Evolutionary conservation across 1,139 yeast genomes (phyloP), one percentile per base, ranked within the genome.

Genomic region (Lodderomyces elongisporus): DNA sequence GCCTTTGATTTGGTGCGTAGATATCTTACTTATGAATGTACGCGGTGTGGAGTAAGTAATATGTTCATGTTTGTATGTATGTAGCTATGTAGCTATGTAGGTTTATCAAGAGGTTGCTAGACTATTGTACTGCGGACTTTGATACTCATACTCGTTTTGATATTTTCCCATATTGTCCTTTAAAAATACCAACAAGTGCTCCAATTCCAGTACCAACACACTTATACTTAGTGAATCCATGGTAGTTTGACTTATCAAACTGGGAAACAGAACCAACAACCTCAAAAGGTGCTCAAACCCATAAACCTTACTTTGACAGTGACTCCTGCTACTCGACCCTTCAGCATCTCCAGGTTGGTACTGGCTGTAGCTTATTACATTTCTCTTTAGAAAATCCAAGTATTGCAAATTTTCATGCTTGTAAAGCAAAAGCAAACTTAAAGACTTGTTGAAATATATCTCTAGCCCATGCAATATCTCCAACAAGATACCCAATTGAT

Each of bases 371-470:
- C 64, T 56, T 4, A 42, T 45, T 2, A 39, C 32, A 13, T 53
- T 45, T 9, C 51, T 50, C 44, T 56, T 62, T 25, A 59, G 43
- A 25, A 82, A 52, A 34, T 81, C 76, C 36, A 79, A 69, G 48
- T 75, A 87, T 54, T 91, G 97, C 40, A 83, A 74, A 38, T 95
- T 66, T 56, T 91, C 98, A 45, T 80, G 82, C 41, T 93, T 73
- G 60, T 91, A 91, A 5, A 91, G 70, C 17, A 91, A 60, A 32
- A 84, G 63, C 35, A 82, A 70, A 5, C 95, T 87, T 31, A 89
- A 55, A 1, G 85, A 66, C 43, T 79, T 74, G 52, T 87, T 82
- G 56, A 91, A 91, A 51, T 88, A 91, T n/a, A 75, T 53, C 50
- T 67, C 71, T 25, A 91, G 52, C 3, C 97, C 96, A 5, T 64